Conservation (phyloP, 108 stramenopile genomes). For the Aurantiochytrium sp. region DNA sequence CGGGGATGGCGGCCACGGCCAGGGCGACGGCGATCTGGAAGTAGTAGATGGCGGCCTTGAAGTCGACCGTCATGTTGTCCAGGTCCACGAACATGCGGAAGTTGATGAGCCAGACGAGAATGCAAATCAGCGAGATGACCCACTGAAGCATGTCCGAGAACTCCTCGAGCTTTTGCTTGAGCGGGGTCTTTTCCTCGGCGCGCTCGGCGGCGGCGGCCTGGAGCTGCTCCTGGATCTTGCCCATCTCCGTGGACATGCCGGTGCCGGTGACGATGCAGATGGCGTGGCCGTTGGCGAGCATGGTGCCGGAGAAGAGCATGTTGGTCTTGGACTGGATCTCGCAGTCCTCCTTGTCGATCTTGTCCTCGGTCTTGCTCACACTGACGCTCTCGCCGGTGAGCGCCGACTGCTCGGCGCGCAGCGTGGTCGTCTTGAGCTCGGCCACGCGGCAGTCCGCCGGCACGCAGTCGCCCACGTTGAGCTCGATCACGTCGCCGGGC, state of each 20-base stretch:
- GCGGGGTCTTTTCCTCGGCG: conserved; percentile 77
- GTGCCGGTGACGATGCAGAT: conserved; percentile 71
- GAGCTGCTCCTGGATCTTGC: conserved; percentile 82
- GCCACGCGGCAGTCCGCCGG: conserved; percentile 58
- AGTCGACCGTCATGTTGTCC: conserved; percentile 48
- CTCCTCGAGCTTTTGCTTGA: conserved; percentile 86
- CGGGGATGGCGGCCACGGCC: conserved; percentile 96
- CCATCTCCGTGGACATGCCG: conserved; percentile 91
- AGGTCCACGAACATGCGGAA: conserved; percentile 74
- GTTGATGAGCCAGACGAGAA: conserved; percentile 85
- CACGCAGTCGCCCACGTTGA: conserved; percentile 53
- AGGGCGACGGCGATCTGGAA: conserved; percentile 95
- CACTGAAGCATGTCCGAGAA: conserved; percentile 85
- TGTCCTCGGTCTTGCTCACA: conserved; percentile 32
- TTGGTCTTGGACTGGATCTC: conserved; percentile 79
- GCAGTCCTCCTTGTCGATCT: conserved; percentile 52
- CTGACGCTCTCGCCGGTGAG: conserved; percentile 42
- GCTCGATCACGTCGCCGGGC: conserved; percentile 54
- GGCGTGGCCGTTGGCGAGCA: conserved; percentile 80
- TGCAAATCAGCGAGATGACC: conserved; percentile 85
- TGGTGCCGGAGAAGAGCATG: conserved; percentile 89
- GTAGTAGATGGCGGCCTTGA: conserved; percentile 83
- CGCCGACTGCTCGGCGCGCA: conserved; percentile 11
- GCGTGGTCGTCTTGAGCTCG: conserved; percentile 59
- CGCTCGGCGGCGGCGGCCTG: conserved; percentile 66